Base-by-base conservation (phyloP, 192 early-diverging fungal genomes). In the Backusella luteola region DNA sequence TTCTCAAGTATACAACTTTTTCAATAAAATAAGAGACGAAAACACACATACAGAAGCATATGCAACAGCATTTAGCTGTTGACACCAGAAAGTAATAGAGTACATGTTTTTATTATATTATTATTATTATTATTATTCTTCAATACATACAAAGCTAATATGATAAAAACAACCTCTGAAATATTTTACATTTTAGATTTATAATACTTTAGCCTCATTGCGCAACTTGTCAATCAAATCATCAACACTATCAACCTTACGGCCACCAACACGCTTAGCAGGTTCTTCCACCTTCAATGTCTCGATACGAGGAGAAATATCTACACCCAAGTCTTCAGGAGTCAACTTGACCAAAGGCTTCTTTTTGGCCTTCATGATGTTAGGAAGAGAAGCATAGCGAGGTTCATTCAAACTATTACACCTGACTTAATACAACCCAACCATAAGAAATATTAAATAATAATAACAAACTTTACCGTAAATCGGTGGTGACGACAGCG, bases 331-430 rank as follows among this genome's bases (percentile, higher is more conserved):
- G 49, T 96, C 91, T 38, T 87, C 88, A n/a, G 93, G 93, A 9
- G 91, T 87, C 34, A 94, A 66, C 81, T 92, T 95, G 66, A 85
- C 84, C 73, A 99, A 81, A 53, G 94, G 94, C 91, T 99, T 99
- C 91, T 98, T 98, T 88, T 97, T 99, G 72, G 98, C 98, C 89
- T 99, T 99, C 97, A 98, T 98, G 79, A 98, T 98, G 87, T 93
- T 95, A 44, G 89, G 95, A 63, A 99, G 89, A 56, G 98, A 96
- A 19, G 95, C 98, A 80, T 95, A 99, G 68, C 96, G 90, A 34
- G 98, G 98, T 80, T 92, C 91, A 87, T 98, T 99, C 69, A 99
- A 87, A 34, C 96, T 78, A 80, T 67, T 21, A 74, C 35, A 29
- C 6, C 3, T 14, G 17, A 67, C 38, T 69, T 29, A 46, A 26